A percentile compares a stretch with the other conserved stretches of the same genome.
These are phyloP conservation scores for Fusarium azukiicola DNA, from an alignment of 2,329 filamentous ascomycete species.

Conservation along the genomic window DNA sequence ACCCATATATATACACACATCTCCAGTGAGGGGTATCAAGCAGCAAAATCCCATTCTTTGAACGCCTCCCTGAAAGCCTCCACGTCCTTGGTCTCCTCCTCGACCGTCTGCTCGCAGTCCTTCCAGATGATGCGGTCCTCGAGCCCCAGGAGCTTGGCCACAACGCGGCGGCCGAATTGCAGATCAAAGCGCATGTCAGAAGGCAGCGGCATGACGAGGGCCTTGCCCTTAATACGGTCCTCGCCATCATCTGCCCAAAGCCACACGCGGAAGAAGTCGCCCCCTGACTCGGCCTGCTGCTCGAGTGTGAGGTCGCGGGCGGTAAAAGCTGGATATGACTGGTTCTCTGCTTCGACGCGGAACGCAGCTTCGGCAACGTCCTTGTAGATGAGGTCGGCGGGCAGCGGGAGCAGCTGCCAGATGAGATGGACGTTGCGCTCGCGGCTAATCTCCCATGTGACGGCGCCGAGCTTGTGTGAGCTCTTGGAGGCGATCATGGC, in stretches of 20 bases:
- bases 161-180: conserved; percentile 92
- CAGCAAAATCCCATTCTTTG: conserved; percentile 92
- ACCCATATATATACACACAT: conserved; percentile 19
- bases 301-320: conserved; percentile 72
- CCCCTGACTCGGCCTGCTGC: conserved; percentile 68
- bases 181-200: conserved; percentile 90
- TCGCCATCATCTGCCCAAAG: conserved; percentile 84
- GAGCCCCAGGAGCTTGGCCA: conserved; percentile 92
- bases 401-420: conserved; percentile 94
- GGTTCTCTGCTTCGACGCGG: conserved; percentile 91
- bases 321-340: conserved; percentile 74
- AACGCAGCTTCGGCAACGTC: conserved; percentile 94
- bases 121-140: conserved; percentile 92
- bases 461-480: conserved; percentile 84
- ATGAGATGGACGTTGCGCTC: conserved; percentile 91
- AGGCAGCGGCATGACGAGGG: conserved; percentile 87
- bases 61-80: conserved; percentile 90
- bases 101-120: conserved; percentile 88
- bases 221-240: conserved; percentile 77
- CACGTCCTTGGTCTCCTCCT: conserved; percentile 90
- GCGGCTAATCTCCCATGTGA: conserved; percentile 96
- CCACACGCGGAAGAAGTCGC: conserved; percentile 91
- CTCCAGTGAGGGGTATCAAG: conserved; percentile 29
- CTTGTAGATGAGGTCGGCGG: conserved; percentile 82
- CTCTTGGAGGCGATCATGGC: conserved; percentile 84